Evolutionary conservation across 2,329 filamentous ascomycete species (phyloP).

Genomic region (Colletotrichum sp.): DNA sequence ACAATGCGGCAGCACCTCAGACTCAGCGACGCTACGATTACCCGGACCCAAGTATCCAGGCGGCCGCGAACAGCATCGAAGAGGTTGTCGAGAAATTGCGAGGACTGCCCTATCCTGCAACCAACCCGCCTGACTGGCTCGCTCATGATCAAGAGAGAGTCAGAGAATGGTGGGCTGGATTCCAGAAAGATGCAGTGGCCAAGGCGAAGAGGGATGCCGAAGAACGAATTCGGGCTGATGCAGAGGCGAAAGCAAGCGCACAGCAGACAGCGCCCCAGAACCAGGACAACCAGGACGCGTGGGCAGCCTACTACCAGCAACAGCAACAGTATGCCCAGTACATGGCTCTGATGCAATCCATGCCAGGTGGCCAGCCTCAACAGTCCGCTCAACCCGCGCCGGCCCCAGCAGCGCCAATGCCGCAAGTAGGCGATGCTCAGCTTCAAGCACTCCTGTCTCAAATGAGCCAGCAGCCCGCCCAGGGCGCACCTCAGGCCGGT

Average conservation of each 20-base stretch:
- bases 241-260: slow-evolving; percentile 31
- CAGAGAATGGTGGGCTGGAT: slow-evolving; percentile 59
- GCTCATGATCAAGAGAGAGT: slow-evolving; percentile 48
- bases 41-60: slow-evolving; percentile 46
- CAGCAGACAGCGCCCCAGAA: slow-evolving; percentile 26
- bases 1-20: slow-evolving; percentile 32
- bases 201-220: slow-evolving; percentile 45
- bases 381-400: slow-evolving; percentile 23
- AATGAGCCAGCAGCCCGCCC: slow-evolving; percentile 38
- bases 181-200: slow-evolving; percentile 42
- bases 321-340: slow-evolving; percentile 42
- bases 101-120: slow-evolving; percentile 54
- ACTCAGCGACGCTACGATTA: slow-evolving; percentile 41
- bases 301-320: slow-evolving; percentile 32
- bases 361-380: slow-evolving; percentile 38
- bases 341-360: slow-evolving; percentile 46
- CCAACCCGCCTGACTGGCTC: slow-evolving; percentile 59
- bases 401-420: slow-evolving; percentile 7
- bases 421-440: slow-evolving; percentile 35
- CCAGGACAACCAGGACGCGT: slow-evolving; percentile 27
- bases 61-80: slow-evolving; percentile 49
- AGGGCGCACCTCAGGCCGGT: slow-evolving; percentile 16
- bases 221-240: slow-evolving; percentile 37
- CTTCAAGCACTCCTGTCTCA: slow-evolving; percentile 50
- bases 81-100: slow-evolving; percentile 44